Base-by-base conservation (phyloP, 805 yeast species). In the Nakazawaea wickerhamii region DNA sequence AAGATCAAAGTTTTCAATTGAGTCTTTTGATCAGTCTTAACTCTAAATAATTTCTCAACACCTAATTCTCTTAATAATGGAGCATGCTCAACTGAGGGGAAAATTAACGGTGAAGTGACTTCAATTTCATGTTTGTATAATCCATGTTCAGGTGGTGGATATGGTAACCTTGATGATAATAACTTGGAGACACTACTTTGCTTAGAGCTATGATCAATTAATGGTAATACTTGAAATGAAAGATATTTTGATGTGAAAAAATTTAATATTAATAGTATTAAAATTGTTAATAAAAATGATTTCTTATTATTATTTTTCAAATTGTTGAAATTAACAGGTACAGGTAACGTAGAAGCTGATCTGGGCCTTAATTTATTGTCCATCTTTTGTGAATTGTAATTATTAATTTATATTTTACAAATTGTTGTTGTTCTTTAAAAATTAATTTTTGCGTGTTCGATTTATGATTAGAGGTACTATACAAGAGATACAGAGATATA, bases 41-140 rank as follows among this genome's bases (percentile, higher is more conserved):
- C 68, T 25, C 67, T 68, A 45, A 78, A 80, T 25, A 84, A 59
- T 13, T 70, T 67, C 41, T 70, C 67, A 17, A 77, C 58, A 1
- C 79, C 74, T 39, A 84, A 55, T 45, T 79, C 81, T 49, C 76
- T 73, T 46, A 84, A 65, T 18, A 71, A 57, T 0, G 79, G 75
- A 4, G 85, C 81, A 53, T 84, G 81, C 49, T 84, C 89, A 28
- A 83, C 70, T n/a, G 78, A 73, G n/a, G 93, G 93, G 54, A 73
- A 84, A 11, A 84, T 80, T 53, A 76, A 70, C 30, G 70, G 66
- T 15, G 78, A 69, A 10, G 66, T 60, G 13, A 82, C 73, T 17
- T 65, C 67, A 21, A 78, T 65, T 44, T 73, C 76, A 34, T 66
- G 55, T 13, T 55, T 51, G 50, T 67, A 71, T 30, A 66, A 57